Evolutionary conservation across 108 stramenopile genomes (phyloP), one percentile per base, ranked within the genome.

Genomic region (Hondaea fermentalgiana): DNA sequence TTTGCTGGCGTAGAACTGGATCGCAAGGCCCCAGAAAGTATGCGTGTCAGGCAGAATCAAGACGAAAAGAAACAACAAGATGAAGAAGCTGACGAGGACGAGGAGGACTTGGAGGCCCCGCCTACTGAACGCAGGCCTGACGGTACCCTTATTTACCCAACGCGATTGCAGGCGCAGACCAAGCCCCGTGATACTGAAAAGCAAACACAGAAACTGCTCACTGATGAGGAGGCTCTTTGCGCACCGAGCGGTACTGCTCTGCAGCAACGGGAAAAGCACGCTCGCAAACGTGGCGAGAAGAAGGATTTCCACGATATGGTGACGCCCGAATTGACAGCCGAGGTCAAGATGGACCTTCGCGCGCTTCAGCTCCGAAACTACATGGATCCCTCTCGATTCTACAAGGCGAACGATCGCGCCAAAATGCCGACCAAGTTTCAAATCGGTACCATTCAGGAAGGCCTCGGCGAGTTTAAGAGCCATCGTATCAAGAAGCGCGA

Each of bases 321-420:
- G 19, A 53, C 51, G 76, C 76, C 76, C 43, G 76, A 83, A 23
- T 16, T 83, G 4, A 83, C 76, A 12, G 19, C 45, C 1, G 49
- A 83, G 51, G 51, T 83, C 23, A 83, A 83, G 76, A 83, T 47
- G 51, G 49, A 83, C 16, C 76, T 83, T 0, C 76, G 51, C n/a
- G 76, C 51, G 19, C 76, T 83, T 23, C 76, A 53, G 76, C 76
- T 83, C 19, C 76, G 76, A 25, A 83, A 83, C 28, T 83, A 83
- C 76, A 83, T 83, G 76, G 28, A 53, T 53, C 49, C 76, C 6
- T 21, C 10, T 6, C 12, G 49, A 17, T 83, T 83, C 28, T 83
- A 83, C 76, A 83, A 83, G 76, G 28, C 45, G 76, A 83, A 83
- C 23, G 76, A 83, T 45, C 44, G 49, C 76, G 12, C 45, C 16